phyloP scores from a whole-genome alignment of 1,284 basidiomycete genomes.

The Tausonia pullulans region DNA sequence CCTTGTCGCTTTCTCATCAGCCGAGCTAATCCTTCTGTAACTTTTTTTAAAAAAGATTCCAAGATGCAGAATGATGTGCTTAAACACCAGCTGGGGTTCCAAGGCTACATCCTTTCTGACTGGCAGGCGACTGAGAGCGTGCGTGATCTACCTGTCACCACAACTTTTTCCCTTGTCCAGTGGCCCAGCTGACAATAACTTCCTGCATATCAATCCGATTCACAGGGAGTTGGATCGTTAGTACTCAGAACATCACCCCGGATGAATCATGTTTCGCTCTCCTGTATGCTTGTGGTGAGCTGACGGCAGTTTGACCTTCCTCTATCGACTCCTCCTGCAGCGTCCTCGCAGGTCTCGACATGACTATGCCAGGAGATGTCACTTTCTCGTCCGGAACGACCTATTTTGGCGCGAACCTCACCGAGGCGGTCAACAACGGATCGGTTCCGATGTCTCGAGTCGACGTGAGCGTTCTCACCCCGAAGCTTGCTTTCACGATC shows the following conservation, averaged over 20 bases:
- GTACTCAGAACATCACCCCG: too few species aligned
- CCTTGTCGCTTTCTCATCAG: too few species aligned
- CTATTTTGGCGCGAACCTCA: slow-evolving; percentile 48
- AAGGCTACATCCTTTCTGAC: slow-evolving; percentile 58
- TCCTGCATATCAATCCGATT: too few species aligned
- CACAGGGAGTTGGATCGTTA: not conserved
- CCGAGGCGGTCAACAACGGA: slow-evolving; percentile 45
- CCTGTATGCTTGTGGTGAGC: too few species aligned
- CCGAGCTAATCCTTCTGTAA: too few species aligned
- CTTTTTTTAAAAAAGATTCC: slow-evolving; percentile 31
- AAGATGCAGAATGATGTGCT: slow-evolving; percentile 56
- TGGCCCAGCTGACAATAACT: too few species aligned
- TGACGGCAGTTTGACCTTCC: too few species aligned
- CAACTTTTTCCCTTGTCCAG: not conserved
- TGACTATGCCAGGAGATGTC: slow-evolving; percentile 53
- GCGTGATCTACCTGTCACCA: not conserved
- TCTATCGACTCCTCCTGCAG: slow-evolving; percentile 27
- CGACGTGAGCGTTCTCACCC: slow-evolving; percentile 33
- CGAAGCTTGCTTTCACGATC: not conserved
- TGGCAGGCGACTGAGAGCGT: slow-evolving; percentile 44
- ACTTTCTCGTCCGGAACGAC: slow-evolving; percentile 22
- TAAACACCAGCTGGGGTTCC: slow-evolving; percentile 65
- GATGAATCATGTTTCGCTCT: too few species aligned
- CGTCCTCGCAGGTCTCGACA: slow-evolving; percentile 51
- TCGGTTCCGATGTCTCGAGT: slow-evolving; percentile 44